A percentile compares a stretch with the other conserved stretches of the same genome.
Evolutionary conservation across 1,284 basidiomycete species (phyloP).

Genomic region (Apiotrichum akiyoshidainum): DNA sequence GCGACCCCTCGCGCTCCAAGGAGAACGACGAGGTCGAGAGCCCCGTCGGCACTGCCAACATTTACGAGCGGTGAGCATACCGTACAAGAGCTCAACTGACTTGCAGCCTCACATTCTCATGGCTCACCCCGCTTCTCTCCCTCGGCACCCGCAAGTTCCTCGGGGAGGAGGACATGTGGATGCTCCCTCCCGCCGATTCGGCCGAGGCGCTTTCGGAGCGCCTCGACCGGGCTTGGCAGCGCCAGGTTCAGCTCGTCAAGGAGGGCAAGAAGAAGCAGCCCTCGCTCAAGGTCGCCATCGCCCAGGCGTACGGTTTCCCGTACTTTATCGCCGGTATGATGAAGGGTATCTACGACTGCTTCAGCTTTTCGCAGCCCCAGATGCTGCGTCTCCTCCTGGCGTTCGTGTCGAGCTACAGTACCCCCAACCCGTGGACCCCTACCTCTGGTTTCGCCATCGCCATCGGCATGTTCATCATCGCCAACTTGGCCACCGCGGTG

Average conservation of each 20-base stretch:
- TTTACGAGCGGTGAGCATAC: conserved; percentile 55
- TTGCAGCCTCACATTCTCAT: conserved; percentile 6
- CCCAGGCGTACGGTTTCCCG: conserved; percentile 71
- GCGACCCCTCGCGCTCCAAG: conserved; percentile 18
- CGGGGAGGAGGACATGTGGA: conserved; percentile 72
- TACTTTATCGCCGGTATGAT: conserved; percentile 67
- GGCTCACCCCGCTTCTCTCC: conserved; percentile 30
- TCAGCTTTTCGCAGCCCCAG: conserved; percentile 86
- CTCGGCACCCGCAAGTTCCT: conserved; percentile 56
- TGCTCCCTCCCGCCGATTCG: conserved; percentile 65
- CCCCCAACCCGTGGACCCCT: conserved; percentile 39
- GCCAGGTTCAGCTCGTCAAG: conserved; percentile 39
- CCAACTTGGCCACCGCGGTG: conserved; percentile 73
- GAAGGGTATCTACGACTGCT: conserved; percentile 72
- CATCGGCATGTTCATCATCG: conserved; percentile 71
- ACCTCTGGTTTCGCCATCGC: conserved; percentile 71
- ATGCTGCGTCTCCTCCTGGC: conserved; percentile 74
- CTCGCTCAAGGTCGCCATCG: conserved; percentile 69
- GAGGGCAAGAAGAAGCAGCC: conserved; percentile 63
- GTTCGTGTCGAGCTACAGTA: conserved; percentile 71
- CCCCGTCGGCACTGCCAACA: conserved; percentile 75
- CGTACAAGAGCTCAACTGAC: not conserved
- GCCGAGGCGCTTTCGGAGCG: conserved; percentile 66
- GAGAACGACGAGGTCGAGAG: conserved; percentile 61
- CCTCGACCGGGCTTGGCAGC: conserved; percentile 57